Evolutionary conservation across 2,329 filamentous ascomycete species (phyloP).

Genomic region (Botrytis aclada): DNA sequence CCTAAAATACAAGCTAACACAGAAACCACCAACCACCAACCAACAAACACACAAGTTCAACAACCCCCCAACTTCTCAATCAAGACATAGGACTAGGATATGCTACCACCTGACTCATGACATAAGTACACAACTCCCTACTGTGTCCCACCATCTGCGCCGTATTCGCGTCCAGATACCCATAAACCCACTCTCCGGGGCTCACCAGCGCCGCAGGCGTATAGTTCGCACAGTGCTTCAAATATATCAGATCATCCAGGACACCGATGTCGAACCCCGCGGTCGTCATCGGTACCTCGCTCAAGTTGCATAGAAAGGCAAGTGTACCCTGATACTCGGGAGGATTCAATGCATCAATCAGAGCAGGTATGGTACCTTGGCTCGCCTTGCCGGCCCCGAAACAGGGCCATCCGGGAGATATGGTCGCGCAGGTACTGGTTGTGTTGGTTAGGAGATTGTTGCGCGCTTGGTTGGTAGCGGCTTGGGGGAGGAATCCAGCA

Average conservation of each 20-base stretch:
- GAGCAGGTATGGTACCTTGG: neutral
- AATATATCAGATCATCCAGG: neutral
- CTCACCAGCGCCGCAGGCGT: neutral
- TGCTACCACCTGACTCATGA: neutral
- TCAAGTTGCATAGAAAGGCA: neutral
- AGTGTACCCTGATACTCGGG: neutral
- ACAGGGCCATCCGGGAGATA: neutral
- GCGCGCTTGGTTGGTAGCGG: neutral
- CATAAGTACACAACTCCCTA: slow-evolving; percentile 11
- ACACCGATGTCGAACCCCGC: neutral
- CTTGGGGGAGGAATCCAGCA: neutral
- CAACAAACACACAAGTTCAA: neutral
- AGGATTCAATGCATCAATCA: neutral
- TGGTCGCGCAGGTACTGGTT: neutral
- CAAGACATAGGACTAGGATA: neutral
- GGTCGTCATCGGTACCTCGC: neutral
- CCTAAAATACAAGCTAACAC: neutral
- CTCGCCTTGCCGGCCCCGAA: neutral
- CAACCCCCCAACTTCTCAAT: neutral
- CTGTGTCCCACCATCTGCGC: neutral
- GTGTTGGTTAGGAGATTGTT: neutral
- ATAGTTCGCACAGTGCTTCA: slow-evolving; percentile 3
- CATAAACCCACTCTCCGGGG: neutral
- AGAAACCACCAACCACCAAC: neutral
- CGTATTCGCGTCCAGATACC: neutral